These are phyloP conservation scores for Bauhinia variegata DNA, from an alignment of 306 rosid genomes.

Conservation along the genomic window DNA sequence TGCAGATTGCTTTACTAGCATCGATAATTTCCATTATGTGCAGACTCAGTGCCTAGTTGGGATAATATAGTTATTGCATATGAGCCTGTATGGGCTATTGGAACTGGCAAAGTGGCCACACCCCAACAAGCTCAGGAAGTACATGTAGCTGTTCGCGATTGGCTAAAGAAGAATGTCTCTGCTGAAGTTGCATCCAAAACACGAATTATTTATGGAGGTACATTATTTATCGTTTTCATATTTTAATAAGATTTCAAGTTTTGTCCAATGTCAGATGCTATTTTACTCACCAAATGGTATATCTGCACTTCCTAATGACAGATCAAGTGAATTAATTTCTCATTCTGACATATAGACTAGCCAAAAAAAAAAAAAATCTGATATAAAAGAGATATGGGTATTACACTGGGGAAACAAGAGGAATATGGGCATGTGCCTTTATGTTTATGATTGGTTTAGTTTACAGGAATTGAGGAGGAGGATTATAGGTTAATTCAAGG, in stretches of 20 bases:
- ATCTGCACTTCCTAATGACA: not conserved
- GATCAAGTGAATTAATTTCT: constrained; percentile 8
- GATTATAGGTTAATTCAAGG: not conserved
- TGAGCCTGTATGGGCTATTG: constrained; percentile 99
- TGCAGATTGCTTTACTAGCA: no score
- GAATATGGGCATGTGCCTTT: not conserved
- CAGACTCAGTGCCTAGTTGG: constrained; percentile 96
- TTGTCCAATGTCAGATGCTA: constrained; percentile 2
- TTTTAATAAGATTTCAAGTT: constrained; percentile 10
- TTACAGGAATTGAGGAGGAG: constrained; percentile 3
- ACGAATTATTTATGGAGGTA: constrained; percentile 97
- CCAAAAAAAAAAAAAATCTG: no score
- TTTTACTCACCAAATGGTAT: constrained; percentile 4
- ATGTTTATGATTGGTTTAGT: not conserved
- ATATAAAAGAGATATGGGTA: no score
- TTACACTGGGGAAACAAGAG: not conserved
- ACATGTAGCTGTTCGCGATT: constrained; percentile 86
- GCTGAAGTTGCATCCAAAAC: constrained; percentile 91
- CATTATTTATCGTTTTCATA: no score
- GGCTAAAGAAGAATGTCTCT: constrained; percentile 85
- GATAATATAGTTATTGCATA: constrained; percentile 89
- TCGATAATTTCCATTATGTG: constrained; percentile 24
- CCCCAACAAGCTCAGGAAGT: constrained; percentile 99
- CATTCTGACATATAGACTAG: not conserved
- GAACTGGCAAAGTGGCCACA: constrained; percentile 96